Evolutionary conservation across 2,329 filamentous ascomycete genomes (phyloP).

Genomic region (Sphaerulina musiva): DNA sequence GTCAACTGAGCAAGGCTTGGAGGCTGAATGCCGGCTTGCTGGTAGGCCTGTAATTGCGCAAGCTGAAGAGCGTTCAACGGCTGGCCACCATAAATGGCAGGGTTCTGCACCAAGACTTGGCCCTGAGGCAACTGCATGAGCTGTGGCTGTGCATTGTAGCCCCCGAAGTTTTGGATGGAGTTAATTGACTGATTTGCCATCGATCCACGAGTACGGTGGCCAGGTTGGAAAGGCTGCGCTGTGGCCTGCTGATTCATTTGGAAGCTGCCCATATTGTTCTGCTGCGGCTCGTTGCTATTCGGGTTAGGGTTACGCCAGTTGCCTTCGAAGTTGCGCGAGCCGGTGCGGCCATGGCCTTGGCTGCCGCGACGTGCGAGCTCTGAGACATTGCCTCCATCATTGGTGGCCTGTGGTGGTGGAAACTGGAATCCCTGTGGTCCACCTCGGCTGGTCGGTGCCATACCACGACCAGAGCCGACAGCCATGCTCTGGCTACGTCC

Average conservation of each 20-base stretch:
- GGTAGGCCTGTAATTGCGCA: conserved; percentile 83
- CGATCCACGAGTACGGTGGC: conserved; percentile 78
- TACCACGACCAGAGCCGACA: conserved; percentile 61
- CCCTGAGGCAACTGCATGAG: conserved; percentile 77
- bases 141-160: conserved; percentile 73
- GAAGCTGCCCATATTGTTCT: conserved; percentile 54
- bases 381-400: conserved; percentile 45
- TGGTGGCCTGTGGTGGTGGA: conserved; percentile 44
- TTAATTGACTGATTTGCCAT: conserved; percentile 76
- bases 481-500: conserved; percentile 86
- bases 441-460: conserved; percentile 52
- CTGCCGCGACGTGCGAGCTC: conserved; percentile 74
- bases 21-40: conserved; percentile 71
- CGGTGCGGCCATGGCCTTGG: conserved; percentile 70
- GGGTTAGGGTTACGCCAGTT: conserved; percentile 85
- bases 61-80: conserved; percentile 83
- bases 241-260: conserved; percentile 65
- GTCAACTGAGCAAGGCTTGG: conserved; percentile 31
- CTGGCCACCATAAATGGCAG: conserved; percentile 76
- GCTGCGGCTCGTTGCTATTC: conserved; percentile 41
- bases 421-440: conserved; percentile 65
- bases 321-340: conserved; percentile 91
- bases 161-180: conserved; percentile 74
- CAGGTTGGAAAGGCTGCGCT: conserved; percentile 76
- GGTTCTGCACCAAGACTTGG: conserved; percentile 72